phyloP scores from a whole-genome alignment of 2,329 filamentous ascomycete genomes.

The Colletotrichum sp. region DNA sequence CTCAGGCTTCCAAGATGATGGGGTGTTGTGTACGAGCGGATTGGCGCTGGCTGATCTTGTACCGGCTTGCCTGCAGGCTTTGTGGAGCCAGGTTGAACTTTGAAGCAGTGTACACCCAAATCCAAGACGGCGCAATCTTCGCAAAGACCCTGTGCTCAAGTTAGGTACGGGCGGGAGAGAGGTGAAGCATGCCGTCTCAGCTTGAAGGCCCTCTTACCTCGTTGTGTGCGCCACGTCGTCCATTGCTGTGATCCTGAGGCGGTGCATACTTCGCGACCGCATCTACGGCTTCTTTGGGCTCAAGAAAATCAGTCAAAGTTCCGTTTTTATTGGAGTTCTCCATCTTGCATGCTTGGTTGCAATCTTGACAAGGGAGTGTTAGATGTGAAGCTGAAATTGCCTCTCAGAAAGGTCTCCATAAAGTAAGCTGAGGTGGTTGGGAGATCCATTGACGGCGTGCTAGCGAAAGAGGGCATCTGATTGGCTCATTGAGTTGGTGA shows the following conservation, averaged over 20 bases:
- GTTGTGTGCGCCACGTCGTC: not conserved
- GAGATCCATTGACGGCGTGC: not conserved
- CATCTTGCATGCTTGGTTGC: not conserved
- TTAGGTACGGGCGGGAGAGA: not conserved
- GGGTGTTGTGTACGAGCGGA: not conserved
- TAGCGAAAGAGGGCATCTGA: not conserved
- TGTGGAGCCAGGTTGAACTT: not conserved
- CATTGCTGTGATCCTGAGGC: not conserved
- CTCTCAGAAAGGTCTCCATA: not conserved
- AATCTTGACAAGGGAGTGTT: not conserved
- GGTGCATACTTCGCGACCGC: not conserved
- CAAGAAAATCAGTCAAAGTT: not conserved
- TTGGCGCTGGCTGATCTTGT: not conserved
- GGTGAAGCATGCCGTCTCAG: not conserved
- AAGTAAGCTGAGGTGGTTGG: not conserved
- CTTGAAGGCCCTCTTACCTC: not conserved
- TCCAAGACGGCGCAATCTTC: not conserved
- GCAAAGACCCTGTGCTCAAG: not conserved
- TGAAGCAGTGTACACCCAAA: not conserved
- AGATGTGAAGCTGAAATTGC: not conserved
- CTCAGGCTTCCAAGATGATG: not conserved
- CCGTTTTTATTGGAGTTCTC: rapidly evolving
- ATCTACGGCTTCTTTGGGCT: not conserved
- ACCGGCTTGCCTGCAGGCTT: not conserved
- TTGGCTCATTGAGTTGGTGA: not conserved